Evolutionary conservation across 2,329 filamentous ascomycete genomes (phyloP).

Genomic region (Scedosporium minutisporum): DNA sequence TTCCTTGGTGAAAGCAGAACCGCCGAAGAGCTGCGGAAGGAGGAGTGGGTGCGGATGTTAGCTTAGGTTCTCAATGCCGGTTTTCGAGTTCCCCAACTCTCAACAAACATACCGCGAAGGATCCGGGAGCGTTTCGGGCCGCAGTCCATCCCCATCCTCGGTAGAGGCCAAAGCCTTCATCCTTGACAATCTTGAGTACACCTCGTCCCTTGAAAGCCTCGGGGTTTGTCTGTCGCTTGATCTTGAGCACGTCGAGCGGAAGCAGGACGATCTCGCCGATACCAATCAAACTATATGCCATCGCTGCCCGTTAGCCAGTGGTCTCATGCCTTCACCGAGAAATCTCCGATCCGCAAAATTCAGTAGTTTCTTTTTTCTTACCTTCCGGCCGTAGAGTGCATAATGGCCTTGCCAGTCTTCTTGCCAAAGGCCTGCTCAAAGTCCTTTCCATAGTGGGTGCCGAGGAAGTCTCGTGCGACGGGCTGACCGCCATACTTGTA

Average conservation of each 20-base stretch:
- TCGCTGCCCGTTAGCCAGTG: too few relatives aligned
- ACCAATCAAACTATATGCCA: constrained; percentile 65
- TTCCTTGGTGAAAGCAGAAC: constrained; percentile 94
- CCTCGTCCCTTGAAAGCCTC: constrained; percentile 94
- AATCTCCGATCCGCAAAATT: background rate
- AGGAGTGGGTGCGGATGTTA: background rate
- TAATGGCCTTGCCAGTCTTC: constrained; percentile 94
- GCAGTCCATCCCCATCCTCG: constrained; percentile 97
- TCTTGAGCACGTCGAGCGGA: constrained; percentile 94
- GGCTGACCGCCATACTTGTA: constrained; percentile 99
- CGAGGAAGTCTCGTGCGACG: constrained; percentile 82
- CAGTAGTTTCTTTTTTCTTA: constrained; percentile 24
- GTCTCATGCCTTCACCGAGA: too few relatives aligned
- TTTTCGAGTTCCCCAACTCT: background rate
- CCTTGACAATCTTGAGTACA: constrained; percentile 76
- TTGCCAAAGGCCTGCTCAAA: constrained; percentile 90
- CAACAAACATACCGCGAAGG: constrained; percentile 62
- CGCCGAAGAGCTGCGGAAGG: constrained; percentile 73
- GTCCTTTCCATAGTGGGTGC: constrained; percentile 64
- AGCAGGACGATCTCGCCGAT: constrained; percentile 95
- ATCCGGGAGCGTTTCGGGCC: constrained; percentile 90
- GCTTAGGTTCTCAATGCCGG: constrained; percentile 12
- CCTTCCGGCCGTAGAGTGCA: constrained; percentile 94
- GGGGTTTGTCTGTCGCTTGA: constrained; percentile 98
- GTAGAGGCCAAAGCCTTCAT: constrained; percentile 94